Conservation (phyloP, 805 yeast species). For the Ogataea pini region DNA sequence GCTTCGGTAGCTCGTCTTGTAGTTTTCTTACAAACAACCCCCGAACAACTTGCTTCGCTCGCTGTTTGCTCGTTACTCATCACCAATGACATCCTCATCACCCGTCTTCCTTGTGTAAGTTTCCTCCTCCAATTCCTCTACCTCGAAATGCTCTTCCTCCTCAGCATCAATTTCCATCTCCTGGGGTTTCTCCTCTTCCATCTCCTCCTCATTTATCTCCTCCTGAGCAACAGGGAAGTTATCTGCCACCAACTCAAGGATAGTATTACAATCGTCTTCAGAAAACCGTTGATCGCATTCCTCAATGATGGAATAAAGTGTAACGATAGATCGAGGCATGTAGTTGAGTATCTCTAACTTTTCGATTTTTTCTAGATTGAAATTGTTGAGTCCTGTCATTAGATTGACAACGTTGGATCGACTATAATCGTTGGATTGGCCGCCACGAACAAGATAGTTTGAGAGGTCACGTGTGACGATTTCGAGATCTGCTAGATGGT, state of each 20-base stretch:
- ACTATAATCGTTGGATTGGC: constrained; percentile 36
- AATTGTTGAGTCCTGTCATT: constrained; percentile 47
- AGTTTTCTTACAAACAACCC: too few species aligned
- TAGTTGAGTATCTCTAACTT: constrained; percentile 79
- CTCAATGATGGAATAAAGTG: constrained; percentile 76
- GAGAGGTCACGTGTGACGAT: constrained; percentile 49
- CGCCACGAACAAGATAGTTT: constrained; percentile 40
- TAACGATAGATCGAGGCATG: constrained; percentile 78
- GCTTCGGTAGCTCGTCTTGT: neutral
- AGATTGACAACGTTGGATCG: constrained; percentile 34
- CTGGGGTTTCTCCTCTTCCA: constrained; percentile 10
- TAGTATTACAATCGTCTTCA: constrained; percentile 62
- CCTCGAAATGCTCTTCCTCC: constrained; percentile 26
- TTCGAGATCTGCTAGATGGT: constrained; percentile 48
- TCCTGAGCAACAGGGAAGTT: constrained; percentile 48
- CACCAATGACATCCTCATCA: constrained; percentile 10
- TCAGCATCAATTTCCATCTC: constrained; percentile 16
- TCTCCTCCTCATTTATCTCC: constrained; percentile 23
- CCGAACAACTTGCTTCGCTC: neutral
- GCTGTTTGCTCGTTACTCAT: neutral
- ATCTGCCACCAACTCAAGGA: constrained; percentile 56
- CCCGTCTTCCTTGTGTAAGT: constrained; percentile 10
- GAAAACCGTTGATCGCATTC: constrained; percentile 87
- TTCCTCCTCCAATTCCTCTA: constrained; percentile 33
- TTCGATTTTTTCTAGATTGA: constrained; percentile 76